Evolutionary conservation across 441 rosid genomes (phyloP).

Genomic region (Erodium trifolium): DNA sequence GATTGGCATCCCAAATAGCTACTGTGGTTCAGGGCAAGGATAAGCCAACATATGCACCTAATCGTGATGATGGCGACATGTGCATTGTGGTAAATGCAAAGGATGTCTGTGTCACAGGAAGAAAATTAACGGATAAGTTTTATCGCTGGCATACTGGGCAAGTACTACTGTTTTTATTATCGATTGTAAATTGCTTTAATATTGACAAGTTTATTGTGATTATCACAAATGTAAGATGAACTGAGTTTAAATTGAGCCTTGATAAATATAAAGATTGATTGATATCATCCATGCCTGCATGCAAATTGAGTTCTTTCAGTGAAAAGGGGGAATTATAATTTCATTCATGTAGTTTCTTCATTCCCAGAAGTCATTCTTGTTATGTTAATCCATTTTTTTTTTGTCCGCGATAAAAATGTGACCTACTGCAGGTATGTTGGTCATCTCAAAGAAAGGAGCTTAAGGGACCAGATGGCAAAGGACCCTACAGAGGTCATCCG

Average conservation of each 20-base stretch:
- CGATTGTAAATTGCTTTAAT: constrained; percentile 2
- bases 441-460: constrained; percentile 89
- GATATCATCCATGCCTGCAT: not conserved
- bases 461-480: constrained; percentile 87
- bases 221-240: not conserved
- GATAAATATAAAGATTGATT: not conserved
- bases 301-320: not conserved
- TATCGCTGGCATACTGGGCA: constrained; percentile 97
- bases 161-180: constrained; percentile 25
- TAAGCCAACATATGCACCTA: constrained; percentile 86
- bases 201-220: not conserved
- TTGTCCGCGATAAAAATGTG: constrained; percentile 6
- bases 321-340: not conserved
- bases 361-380: not conserved
- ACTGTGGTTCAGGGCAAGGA: constrained; percentile 95
- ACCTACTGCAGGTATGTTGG: constrained; percentile 63
- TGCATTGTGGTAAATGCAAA: constrained; percentile 94
- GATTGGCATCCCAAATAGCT: constrained; percentile 89
- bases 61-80: constrained; percentile 95
- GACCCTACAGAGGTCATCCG: constrained; percentile 98
- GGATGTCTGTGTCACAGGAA: constrained; percentile 76
- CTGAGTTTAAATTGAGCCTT: not conserved
- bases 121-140: constrained; percentile 90
- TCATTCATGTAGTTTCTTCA: not conserved
- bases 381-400: not conserved